These are phyloP conservation scores for Kalaharituber pfeilii DNA, from an alignment of 2,329 filamentous ascomycete genomes.

Conservation along the genomic window DNA sequence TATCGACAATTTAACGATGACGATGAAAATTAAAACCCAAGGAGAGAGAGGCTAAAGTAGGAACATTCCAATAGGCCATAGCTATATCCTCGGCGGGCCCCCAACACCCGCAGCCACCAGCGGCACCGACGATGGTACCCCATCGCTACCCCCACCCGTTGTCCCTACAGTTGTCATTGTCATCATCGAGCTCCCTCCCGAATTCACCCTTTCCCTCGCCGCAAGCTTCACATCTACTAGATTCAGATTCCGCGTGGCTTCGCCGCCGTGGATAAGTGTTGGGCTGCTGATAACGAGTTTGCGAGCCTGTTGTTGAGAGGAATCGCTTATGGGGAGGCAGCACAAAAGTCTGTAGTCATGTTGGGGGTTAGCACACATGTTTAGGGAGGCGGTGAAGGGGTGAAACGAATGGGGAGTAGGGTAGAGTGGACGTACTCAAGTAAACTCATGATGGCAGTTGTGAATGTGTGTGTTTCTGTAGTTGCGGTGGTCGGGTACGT, in stretches of 20 bases:
- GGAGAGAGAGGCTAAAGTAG: neutral
- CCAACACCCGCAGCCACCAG: neutral
- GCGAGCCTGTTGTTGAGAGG: neutral
- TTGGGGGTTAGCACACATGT: no score
- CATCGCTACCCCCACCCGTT: neutral
- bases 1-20: neutral
- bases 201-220: neutral
- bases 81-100: neutral
- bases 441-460: neutral
- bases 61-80: neutral
- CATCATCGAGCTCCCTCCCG: neutral
- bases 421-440: neutral
- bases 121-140: neutral
- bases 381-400: no score
- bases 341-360: neutral
- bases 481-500: no score
- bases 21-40: neutral
- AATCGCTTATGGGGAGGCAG: neutral
- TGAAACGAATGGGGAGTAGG: no score
- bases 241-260: neutral
- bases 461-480: no score
- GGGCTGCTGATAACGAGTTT: neutral
- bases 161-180: neutral
- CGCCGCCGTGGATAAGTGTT: constrained; percentile 1
- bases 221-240: neutral